These are phyloP conservation scores for Chlorella sp. DNA, from an alignment of 139 green algal species.

Conservation along the genomic window DNA sequence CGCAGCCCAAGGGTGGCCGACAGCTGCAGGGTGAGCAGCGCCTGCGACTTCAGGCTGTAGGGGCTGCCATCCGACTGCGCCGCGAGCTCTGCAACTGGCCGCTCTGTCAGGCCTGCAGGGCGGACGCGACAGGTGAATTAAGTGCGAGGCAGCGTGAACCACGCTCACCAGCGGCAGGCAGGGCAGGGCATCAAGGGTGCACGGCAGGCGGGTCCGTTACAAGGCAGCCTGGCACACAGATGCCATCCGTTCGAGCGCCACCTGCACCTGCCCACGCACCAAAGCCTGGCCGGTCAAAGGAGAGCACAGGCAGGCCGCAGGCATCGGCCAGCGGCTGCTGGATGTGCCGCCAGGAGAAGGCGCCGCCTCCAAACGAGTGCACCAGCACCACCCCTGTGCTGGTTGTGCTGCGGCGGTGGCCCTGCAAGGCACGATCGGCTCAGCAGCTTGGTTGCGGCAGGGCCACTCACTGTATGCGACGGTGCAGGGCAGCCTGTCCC, in stretches of 20 bases:
- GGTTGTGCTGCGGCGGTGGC: not conserved
- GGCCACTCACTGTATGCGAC: too few species aligned
- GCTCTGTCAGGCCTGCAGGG: conserved; percentile 52
- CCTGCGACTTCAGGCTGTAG: conserved; percentile 62
- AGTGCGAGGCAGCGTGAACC: too few species aligned
- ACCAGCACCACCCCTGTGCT: conserved; percentile 62
- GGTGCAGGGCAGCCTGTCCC: too few species aligned
- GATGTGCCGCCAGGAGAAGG: conserved; percentile 82
- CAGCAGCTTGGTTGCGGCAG: not conserved
- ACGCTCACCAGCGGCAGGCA: not conserved
- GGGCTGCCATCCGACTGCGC: conserved; percentile 28
- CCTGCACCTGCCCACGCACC: conserved; percentile 30
- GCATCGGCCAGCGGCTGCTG: conserved; percentile 71
- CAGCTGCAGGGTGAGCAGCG: conserved; percentile 65
- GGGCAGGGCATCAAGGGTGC: not conserved
- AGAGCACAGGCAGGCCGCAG: conserved; percentile 59
- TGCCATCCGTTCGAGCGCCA: too few species aligned
- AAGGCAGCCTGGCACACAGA: too few species aligned
- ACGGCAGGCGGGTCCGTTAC: not conserved
- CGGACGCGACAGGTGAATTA: too few species aligned
- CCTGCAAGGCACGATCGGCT: not conserved
- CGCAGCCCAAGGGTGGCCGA: conserved; percentile 51
- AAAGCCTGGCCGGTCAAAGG: conserved; percentile 72
- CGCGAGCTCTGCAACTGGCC: conserved; percentile 1
- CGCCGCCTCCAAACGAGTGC: conserved; percentile 81